Evolutionary conservation across 768 basidiomycete genomes (phyloP).

Genomic region (Tricholoma matsutake): DNA sequence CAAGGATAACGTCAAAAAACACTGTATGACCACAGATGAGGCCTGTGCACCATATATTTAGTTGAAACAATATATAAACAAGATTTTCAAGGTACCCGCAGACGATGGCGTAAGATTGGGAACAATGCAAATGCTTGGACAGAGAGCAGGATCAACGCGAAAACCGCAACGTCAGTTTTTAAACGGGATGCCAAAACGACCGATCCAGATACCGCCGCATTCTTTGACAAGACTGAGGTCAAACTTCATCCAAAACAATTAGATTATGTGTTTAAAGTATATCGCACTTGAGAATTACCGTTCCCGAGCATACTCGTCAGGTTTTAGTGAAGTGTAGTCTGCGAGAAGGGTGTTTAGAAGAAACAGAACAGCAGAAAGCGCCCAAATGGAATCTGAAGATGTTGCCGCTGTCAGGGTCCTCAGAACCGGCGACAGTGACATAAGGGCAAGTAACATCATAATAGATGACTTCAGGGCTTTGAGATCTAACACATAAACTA

Average conservation of each 20-base stretch:
- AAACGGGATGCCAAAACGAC: conserved; percentile 93
- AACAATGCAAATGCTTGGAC: conserved; percentile 83
- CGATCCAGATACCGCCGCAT: conserved; percentile 88
- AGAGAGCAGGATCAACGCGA: conserved; percentile 83
- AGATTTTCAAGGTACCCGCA: conserved; percentile 49
- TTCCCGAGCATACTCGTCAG: conserved; percentile 48
- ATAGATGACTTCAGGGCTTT: conserved; percentile 79
- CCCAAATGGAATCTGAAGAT: conserved; percentile 97
- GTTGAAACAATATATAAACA: conserved; percentile 3
- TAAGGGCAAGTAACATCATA: conserved; percentile 82
- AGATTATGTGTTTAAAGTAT: conserved; percentile 19
- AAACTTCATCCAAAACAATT: conserved; percentile 41
- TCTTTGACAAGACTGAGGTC: conserved; percentile 83
- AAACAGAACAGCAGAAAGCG: conserved; percentile 83
- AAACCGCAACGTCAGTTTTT: conserved; percentile 78
- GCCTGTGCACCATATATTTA: conserved; percentile 32
- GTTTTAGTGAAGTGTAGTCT: conserved; percentile 64
- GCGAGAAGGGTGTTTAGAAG: conserved; percentile 77
- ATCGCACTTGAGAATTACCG: conserved; percentile 38
- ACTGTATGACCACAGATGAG: conserved; percentile 44
- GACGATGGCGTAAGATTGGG: conserved; percentile 70
- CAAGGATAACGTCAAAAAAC: conserved; percentile 50
- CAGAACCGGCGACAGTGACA: conserved; percentile 88
- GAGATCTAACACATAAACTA: conserved; percentile 43
- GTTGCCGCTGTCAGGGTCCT: conserved; percentile 92